Evolutionary conservation across 2,329 filamentous ascomycete species (phyloP), one percentile per base, ranked within the genome.

Genomic region (Periconia sp.): DNA sequence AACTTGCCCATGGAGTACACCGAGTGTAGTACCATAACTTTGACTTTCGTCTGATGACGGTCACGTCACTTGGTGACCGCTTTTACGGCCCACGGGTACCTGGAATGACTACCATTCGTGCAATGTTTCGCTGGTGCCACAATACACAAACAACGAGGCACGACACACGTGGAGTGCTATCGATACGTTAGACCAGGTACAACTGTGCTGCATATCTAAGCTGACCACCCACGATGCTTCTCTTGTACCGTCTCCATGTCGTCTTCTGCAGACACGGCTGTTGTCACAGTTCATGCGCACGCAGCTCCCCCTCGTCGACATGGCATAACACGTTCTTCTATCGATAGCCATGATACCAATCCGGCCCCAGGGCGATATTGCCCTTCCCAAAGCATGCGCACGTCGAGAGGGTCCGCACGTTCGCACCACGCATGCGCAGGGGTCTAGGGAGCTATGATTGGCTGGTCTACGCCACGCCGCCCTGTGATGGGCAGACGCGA

Each of bases 401-500:
- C 35, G 20, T 31, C 54, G 47, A 47, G 53, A 49, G 53, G 53
- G 23, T 8, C 23, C 37, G 31, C 30, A 49, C 53, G 43, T 50
- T 5, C 3, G 8, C 41, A 27, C 33, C 23, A 14, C 46, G 7
- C 8, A 7, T 14, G 8, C 14, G 31, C 31, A 7, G 33, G 6
- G 33, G 33, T 13, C 11, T 49, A 58, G 53, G 52, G 53, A 42
- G 35, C 49, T 33, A 11, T 63, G 60, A 68, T 68, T 67, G 62
- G 65, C 55, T 41, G 42, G 54, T 56, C 61, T 55, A 57, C 56
- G 53, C 49, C 53, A 59, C 59, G 52, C 52, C 50, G 57, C 59
- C 55, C 57, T 65, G 67, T 70, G 68, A 71, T 67, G 50, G 61
- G 63, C 57, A 58, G 51, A 58, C 61, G 56, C 55, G 56, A 61